Percentiles rank a stretch among this genome's conserved stretches.
Conservation (phyloP, 1,284 basidiomycete species). For the Trametes sp. region DNA sequence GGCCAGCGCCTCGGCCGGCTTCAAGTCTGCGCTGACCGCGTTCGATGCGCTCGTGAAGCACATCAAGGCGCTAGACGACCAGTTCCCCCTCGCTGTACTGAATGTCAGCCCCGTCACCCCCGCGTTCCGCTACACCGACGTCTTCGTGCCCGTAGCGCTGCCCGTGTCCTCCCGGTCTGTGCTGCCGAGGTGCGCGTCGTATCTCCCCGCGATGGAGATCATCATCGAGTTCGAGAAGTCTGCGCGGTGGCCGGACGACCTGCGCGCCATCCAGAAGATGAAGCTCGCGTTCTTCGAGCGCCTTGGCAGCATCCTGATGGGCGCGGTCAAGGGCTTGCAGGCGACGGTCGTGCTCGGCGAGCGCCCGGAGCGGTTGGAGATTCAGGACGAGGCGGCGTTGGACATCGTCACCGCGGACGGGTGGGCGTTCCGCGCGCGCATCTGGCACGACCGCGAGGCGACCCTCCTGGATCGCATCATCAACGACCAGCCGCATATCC, state of each 20-base stretch:
- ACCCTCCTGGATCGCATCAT: constrained; percentile 80
- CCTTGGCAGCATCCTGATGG: constrained; percentile 71
- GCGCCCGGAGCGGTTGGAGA: constrained; percentile 55
- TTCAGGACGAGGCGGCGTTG: constrained; percentile 76
- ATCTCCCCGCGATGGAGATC: constrained; percentile 75
- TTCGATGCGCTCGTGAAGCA: constrained; percentile 84
- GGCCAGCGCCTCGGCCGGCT: constrained; percentile 64
- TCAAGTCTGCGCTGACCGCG: constrained; percentile 79
- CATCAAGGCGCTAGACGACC: constrained; percentile 82
- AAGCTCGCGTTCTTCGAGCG: constrained; percentile 94
- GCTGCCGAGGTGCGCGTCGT: constrained; percentile 66
- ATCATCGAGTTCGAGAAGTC: constrained; percentile 92
- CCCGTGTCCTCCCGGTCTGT: constrained; percentile 51
- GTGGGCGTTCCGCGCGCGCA: constrained; percentile 86
- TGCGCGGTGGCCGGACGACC: constrained; percentile 94
- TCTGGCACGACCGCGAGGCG: constrained; percentile 90
- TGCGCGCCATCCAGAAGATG: constrained; percentile 92
- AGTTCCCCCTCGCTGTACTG: constrained; percentile 83
- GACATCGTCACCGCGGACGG: constrained; percentile 86
- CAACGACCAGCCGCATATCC: constrained; percentile 49
- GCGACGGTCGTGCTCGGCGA: constrained; percentile 68
- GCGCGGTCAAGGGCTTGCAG: constrained; percentile 55
- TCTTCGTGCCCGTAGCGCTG: constrained; percentile 76
- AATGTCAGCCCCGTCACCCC: constrained; percentile 80
- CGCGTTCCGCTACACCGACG: constrained; percentile 84